A percentile compares a stretch with the other conserved stretches of the same genome.
phyloP scores from a whole-genome alignment of 2,329 filamentous ascomycete species.

The Trichoderma pleuroti region DNA sequence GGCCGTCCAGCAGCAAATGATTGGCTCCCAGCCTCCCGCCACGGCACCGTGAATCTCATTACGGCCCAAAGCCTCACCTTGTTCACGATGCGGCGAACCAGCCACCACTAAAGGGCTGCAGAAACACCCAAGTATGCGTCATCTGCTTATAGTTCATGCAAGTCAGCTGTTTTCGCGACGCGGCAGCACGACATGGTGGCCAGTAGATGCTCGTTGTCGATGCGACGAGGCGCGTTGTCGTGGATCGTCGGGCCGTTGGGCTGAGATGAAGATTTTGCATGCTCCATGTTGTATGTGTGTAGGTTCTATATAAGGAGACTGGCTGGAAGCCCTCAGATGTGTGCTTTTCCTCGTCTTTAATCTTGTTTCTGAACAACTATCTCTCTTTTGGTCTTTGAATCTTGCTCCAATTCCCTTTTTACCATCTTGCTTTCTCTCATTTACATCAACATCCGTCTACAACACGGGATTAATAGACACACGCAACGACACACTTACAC shows the following conservation, averaged over 20 bases:
- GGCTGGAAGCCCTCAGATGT: not conserved
- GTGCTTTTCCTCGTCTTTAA: not conserved
- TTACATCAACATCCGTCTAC: not conserved
- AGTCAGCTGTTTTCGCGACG: conserved; percentile 28
- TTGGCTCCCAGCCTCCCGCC: conserved; percentile 1
- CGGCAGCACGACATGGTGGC: not conserved
- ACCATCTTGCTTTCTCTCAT: conserved; percentile 3
- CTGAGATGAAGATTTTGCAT: conserved; percentile 2
- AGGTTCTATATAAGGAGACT: conserved; percentile 1
- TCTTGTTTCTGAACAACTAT: not conserved
- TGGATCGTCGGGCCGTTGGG: not conserved
- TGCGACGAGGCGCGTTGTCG: conserved; percentile 7
- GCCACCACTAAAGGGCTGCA: conserved; percentile 1
- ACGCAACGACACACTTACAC: not conserved
- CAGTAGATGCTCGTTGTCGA: conserved; percentile 7
- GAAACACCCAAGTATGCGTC: not conserved
- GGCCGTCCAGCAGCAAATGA: not conserved
- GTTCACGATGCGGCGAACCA: not conserved
- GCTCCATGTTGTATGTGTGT: not conserved
- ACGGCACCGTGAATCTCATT: conserved; percentile 9
- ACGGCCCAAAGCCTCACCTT: conserved; percentile 8
- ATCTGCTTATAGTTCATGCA: conserved; percentile 8
- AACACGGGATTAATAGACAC: not conserved
- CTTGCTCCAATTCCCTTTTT: not conserved
- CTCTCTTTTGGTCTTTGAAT: not conserved